Base-by-base conservation (phyloP, 257 asterid species). In the Lavandula angustifolia region DNA sequence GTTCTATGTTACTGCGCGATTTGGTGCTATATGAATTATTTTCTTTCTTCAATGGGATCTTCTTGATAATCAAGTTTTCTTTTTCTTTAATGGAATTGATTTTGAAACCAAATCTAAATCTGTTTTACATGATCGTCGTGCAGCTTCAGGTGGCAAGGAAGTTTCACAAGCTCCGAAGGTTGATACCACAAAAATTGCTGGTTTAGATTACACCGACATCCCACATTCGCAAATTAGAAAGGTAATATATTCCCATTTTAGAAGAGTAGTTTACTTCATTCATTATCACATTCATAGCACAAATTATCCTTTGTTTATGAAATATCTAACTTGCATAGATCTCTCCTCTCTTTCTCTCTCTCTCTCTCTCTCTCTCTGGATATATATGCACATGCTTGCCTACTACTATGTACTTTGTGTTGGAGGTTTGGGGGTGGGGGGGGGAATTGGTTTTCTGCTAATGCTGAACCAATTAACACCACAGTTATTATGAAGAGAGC, bases 191-290 rank as follows among this genome's bases (percentile, higher is more conserved):
- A 33, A 72, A 40, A 72, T 81, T 71, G 76, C 84, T 68, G 73
- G 70, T 67, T 68, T 87, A 49, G 90, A 84, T 79, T 92, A 87
- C 74, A 68, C 76, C 1, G 97, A 92, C 74, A 80, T 92, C 72
- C 96, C 99, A 14, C 94, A 75, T 70, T 33, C 97, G 4, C 99
- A 92, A 78, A 92, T 89, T 61, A 82, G 99, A 82, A 92, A 92
- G 99, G 99, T 92, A 79, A 66, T 60, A 9, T 67, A 34, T 69
- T 46, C 7, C 47, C 58, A 41, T 18, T 49, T 9, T 47, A 40
- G 54, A 60, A 35, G 52, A 59, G 76, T 59, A 52, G n/a, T 57
- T 62, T 43, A 22, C 53, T 29, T 58, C 64, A 50, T 41, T 40
- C 37, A 17, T 54, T 33, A 44, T 69, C 63, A 54, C 56, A 44